Evolutionary conservation across 805 yeast genomes (phyloP).

Genomic region (Lipomyces kockii): DNA sequence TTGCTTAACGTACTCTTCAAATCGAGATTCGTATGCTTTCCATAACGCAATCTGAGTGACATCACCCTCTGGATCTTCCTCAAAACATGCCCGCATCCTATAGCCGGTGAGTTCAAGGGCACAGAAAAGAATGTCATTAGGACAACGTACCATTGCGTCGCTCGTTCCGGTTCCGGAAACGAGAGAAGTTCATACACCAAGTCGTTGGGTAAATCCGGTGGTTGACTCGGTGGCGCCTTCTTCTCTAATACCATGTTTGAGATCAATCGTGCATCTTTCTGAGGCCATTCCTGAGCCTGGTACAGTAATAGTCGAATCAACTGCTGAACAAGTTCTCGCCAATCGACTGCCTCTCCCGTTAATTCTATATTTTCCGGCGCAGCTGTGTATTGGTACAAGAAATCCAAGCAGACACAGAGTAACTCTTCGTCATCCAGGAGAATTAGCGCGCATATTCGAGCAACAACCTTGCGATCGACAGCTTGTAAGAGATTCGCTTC

Average conservation of each 20-base stretch:
- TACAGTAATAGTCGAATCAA: slow-evolving; percentile 37
- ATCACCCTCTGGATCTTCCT: slow-evolving; percentile 74
- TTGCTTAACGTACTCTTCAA: slow-evolving; percentile 60
- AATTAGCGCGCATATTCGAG: slow-evolving; percentile 61
- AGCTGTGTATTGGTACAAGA: slow-evolving; percentile 78
- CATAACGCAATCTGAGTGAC: slow-evolving; percentile 94
- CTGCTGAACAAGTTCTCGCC: slow-evolving; percentile 49
- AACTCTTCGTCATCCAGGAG: slow-evolving; percentile 73
- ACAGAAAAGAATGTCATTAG: not conserved
- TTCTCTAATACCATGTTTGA: slow-evolving; percentile 54
- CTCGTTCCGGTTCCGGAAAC: slow-evolving; percentile 84
- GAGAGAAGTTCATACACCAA: slow-evolving; percentile 64
- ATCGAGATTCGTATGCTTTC: slow-evolving; percentile 91
- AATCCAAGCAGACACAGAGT: slow-evolving; percentile 72
- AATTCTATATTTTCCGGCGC: slow-evolving; percentile 61
- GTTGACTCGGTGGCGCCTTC: slow-evolving; percentile 65
- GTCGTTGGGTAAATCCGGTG: slow-evolving; percentile 63
- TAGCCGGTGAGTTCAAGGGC: not conserved
- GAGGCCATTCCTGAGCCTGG: slow-evolving; percentile 31
- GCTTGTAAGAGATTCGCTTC: slow-evolving; percentile 53
- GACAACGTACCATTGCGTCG: slow-evolving; percentile 71
- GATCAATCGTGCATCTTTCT: slow-evolving; percentile 46
- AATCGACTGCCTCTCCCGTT: slow-evolving; percentile 53
- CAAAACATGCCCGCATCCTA: slow-evolving; percentile 80
- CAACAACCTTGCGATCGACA: slow-evolving; percentile 54